Base-by-base conservation (phyloP, 2,329 filamentous ascomycete species). In the Stachybotrys chartarum region DNA sequence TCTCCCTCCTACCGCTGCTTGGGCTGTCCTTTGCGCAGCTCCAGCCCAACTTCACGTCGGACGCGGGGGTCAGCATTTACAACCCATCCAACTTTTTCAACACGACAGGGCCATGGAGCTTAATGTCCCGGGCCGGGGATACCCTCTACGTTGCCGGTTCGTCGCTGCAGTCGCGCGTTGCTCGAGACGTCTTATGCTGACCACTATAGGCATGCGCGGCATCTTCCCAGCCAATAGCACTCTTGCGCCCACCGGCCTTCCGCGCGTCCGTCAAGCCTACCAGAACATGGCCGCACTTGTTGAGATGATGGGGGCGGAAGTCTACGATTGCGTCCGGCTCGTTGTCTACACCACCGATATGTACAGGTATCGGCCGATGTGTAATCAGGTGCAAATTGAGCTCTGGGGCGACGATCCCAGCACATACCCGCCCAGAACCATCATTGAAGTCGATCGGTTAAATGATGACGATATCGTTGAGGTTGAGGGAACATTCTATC, bases 401-500 rank as follows among this genome's bases (percentile, higher is more conserved):
- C 51, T 70, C 1, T 70, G 66, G 68, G 63, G 64, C 3, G 56
- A 63, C 6, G 63, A 68, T 32, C 46, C 60, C 3, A 66, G 59
- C 18, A 64, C 50, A 16, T 67, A 68, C 50, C 68, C 68, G 42
- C 65, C 66, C 4, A 56, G 66, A 3, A 66, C 63, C 6, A 70
- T 69, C 18, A 57, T 70, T 14, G 68, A 71, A 51, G 67, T 69
- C 4, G 59, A 63, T 32, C 60, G 65, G 46, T 45, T 70, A 52
- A 70, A 70, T 45, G 63, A 69, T 30, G 65, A 69, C 49, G 66
- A 68, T 35, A 69, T 69, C 49, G 61, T 68, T 6, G 64, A 69
- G 50, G 66, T 69, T 1, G 66, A 70, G 55, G 67, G 65, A 1
- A 69, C 66, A 0, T 68, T 68, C 52, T 52, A 32, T 6, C 18